Base-by-base conservation (phyloP, 768 basidiomycete genomes). In the Rhizopogon vinicolor region DNA sequence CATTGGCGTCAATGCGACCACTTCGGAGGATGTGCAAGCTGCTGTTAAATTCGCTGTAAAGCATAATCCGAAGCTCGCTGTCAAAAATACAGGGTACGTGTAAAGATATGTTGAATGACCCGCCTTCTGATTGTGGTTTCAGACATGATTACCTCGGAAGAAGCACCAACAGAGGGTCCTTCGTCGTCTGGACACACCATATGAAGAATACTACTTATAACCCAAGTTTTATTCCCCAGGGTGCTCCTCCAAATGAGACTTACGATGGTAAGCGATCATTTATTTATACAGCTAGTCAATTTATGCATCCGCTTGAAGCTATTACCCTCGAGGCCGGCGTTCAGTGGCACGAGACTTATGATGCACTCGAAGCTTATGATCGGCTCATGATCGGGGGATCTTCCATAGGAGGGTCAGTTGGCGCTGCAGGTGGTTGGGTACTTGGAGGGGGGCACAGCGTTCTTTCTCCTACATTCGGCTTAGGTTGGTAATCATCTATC, bases 351-450 rank as follows among this genome's bases (percentile, higher is more conserved):
- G 74, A 78, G 44, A 74, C 73, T 0, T 81, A 80, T 54, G 61
- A 56, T 2, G 71, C 72, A 6, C 75, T 69, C 7, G 63, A 76
- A n/a, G 58, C 65, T 4, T 60, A 75, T n/a, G 69, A 68, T 0
- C 72, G 75, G 5, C 62, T 74, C 43, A 66, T 83, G 18, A 71
- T 82, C 5, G 82, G 82, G 6, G 80, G 75, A 8, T n/a, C 70
- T 5, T 72, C 72, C 7, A 10, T 37, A 0, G 69, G 71, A 6
- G 77, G 72, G 19, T 73, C 77, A 5, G 69, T 81, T 4, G 80
- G 78, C 39, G 72, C 78, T 25, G 71, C 74, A 13, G 79, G 77
- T 29, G 80, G 79, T 18, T 82, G 78, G 75, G 52, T 76, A 3
- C 63, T 71, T 29, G 81, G 80, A 12, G 78, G 76, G 5, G 78